Evolutionary conservation across 805 yeast species (phyloP).

Genomic region (Cyberlindnera mrakii): DNA sequence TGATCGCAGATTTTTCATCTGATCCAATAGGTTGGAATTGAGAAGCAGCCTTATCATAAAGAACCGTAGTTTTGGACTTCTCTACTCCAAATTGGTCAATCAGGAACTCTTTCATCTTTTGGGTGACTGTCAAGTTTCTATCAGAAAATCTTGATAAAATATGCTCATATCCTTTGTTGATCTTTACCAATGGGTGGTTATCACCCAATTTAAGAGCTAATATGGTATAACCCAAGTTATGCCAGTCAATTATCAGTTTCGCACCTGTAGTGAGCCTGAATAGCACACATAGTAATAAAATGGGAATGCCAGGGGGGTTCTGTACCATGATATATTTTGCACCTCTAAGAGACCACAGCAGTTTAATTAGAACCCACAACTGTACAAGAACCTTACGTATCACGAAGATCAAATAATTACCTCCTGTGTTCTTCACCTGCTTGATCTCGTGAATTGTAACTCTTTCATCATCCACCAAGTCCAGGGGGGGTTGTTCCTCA

Average conservation of each 20-base stretch:
- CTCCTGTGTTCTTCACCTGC: constrained; percentile 28
- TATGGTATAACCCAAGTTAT: constrained; percentile 83
- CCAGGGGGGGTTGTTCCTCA: constrained; percentile 48
- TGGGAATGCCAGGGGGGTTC: constrained; percentile 92
- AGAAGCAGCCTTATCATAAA: constrained; percentile 82
- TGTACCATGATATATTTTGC: constrained; percentile 69
- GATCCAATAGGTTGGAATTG: constrained; percentile 47
- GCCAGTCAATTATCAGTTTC: constrained; percentile 87
- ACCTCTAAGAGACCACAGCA: constrained; percentile 51
- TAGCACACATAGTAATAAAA: constrained; percentile 56
- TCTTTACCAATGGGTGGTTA: constrained; percentile 52
- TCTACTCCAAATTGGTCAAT: constrained; percentile 47
- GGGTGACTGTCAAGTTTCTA: constrained; percentile 75
- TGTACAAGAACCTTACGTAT: constrained; percentile 54
- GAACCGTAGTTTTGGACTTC: constrained; percentile 44
- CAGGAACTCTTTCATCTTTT: constrained; percentile 61
- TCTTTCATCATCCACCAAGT: constrained; percentile 42
- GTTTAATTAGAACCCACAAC: constrained; percentile 35
- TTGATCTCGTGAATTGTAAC: constrained; percentile 45
- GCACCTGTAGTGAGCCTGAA: constrained; percentile 50
- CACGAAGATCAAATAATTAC: constrained; percentile 58
- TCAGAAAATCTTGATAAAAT: constrained; percentile 57
- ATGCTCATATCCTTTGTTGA: constrained; percentile 59
- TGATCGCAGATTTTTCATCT: constrained; percentile 26
- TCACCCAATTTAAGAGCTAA: constrained; percentile 54